phyloP scores from a whole-genome alignment of 768 basidiomycete species.

The Leccinum sublutescens region DNA sequence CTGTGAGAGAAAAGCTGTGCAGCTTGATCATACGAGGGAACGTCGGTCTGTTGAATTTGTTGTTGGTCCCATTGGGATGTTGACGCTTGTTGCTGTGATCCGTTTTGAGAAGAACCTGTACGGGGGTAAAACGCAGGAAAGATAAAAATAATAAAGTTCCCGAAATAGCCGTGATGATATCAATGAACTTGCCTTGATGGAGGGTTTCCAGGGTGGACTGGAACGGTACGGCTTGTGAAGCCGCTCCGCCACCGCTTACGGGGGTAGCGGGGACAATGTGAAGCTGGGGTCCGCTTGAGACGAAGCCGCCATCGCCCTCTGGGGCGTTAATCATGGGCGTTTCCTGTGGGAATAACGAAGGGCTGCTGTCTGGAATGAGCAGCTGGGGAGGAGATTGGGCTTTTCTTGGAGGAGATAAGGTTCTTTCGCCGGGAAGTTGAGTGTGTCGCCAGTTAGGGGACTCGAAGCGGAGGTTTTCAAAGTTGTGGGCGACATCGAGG shows the following conservation, averaged over 20 bases:
- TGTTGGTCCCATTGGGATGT: constrained; percentile 36
- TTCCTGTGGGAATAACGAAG: constrained; percentile 41
- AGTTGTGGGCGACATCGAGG: constrained; percentile 52
- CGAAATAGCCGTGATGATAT: constrained; percentile 32
- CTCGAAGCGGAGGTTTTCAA: constrained; percentile 62
- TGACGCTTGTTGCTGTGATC: constrained; percentile 34
- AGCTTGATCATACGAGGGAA: constrained; percentile 25
- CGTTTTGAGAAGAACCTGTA: constrained; percentile 32
- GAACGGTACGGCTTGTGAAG: constrained; percentile 49
- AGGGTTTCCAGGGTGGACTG: constrained; percentile 49
- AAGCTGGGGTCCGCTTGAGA: constrained; percentile 56
- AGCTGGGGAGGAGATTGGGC: constrained; percentile 64
- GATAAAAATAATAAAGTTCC: constrained; percentile 32
- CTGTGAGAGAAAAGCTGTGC: constrained; percentile 35
- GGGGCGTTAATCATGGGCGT: constrained; percentile 61
- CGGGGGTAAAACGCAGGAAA: constrained; percentile 26
- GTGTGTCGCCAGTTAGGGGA: constrained; percentile 59
- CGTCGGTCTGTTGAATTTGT: constrained; percentile 37
- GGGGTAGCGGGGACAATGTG: constrained; percentile 85
- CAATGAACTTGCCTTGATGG: constrained; percentile 49
- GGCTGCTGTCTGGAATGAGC: constrained; percentile 55
- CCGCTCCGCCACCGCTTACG: constrained; percentile 58
- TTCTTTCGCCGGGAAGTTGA: constrained; percentile 44
- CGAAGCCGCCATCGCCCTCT: constrained; percentile 49
- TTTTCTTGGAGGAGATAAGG: constrained; percentile 44